These are phyloP conservation scores for Penicillium rolfsii DNA, from an alignment of 2,329 filamentous ascomycete species.

Conservation along the genomic window DNA sequence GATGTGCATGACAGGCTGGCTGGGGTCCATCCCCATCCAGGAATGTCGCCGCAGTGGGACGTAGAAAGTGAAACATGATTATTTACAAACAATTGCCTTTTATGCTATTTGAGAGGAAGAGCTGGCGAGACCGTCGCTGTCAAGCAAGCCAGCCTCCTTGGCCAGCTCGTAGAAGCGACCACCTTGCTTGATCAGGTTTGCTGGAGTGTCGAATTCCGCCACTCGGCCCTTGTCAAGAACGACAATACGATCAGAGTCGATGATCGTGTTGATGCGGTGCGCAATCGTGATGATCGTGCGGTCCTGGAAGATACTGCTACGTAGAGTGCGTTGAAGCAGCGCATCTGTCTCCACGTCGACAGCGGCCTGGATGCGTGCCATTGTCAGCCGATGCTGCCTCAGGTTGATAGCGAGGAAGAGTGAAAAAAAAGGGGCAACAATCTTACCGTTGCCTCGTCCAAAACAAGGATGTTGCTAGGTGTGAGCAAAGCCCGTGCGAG, in stretches of 20 bases:
- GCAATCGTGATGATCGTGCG: constrained; percentile 98
- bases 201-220: constrained; percentile 87
- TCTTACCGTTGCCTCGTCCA: constrained; percentile 89
- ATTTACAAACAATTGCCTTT: constrained; percentile 15
- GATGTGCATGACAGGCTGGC: constrained; percentile 16
- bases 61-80: constrained; percentile 13
- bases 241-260: constrained; percentile 85
- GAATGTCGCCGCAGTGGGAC: constrained; percentile 5
- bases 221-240: constrained; percentile 90
- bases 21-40: constrained; percentile 6
- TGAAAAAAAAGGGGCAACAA: not conserved
- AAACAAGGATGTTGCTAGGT: constrained; percentile 92
- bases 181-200: constrained; percentile 71
- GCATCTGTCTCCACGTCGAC: constrained; percentile 71
- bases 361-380: constrained; percentile 55
- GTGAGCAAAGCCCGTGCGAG: constrained; percentile 91
- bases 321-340: constrained; percentile 65
- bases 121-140: constrained; percentile 44
- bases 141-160: constrained; percentile 80
- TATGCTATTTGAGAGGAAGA: constrained; percentile 23
- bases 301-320: constrained; percentile 75
- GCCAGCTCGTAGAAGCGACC: constrained; percentile 89
- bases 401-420: constrained; percentile 6
- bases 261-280: constrained; percentile 96
- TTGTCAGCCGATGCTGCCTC: constrained; percentile 22